Conservation (phyloP, 2,329 filamentous ascomycete genomes). For the Sporothrix brunneoviolacea region DNA sequence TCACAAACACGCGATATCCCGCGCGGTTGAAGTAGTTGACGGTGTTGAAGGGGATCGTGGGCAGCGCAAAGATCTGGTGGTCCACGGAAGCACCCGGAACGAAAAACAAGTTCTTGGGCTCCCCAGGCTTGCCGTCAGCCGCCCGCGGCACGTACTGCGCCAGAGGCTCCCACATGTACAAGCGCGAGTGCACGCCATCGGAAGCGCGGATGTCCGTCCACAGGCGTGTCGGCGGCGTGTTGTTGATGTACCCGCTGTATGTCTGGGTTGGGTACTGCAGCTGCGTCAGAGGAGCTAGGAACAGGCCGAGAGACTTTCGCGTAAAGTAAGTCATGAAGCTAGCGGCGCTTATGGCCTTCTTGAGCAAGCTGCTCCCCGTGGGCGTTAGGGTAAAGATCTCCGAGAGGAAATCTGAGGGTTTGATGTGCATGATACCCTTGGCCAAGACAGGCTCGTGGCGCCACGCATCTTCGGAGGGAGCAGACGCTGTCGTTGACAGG, state of each 20-base stretch:
- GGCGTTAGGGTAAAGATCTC: conserved; percentile 49
- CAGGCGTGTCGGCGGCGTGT: conserved; percentile 37
- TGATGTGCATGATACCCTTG: conserved; percentile 53
- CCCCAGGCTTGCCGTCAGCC: conserved; percentile 21
- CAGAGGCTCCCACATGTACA: conserved; percentile 53
- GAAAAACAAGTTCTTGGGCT: conserved; percentile 49
- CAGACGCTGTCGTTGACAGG: conserved; percentile 14
- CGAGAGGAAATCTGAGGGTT: conserved; percentile 45
- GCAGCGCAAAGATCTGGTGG: conserved; percentile 55
- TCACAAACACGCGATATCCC: conserved; percentile 54
- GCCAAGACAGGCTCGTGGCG: conserved; percentile 42
- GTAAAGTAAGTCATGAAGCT: conserved; percentile 52
- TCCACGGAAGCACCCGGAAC: conserved; percentile 57
- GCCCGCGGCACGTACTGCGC: conserved; percentile 31
- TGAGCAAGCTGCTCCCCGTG: conserved; percentile 39
- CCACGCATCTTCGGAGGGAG: conserved; percentile 33
- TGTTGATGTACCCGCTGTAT: conserved; percentile 47
- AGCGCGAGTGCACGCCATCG: conserved; percentile 45
- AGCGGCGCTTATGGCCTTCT: conserved; percentile 38
- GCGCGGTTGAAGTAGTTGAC: conserved; percentile 56
- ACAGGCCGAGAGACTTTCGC: conserved; percentile 43
- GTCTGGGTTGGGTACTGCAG: conserved; percentile 48
- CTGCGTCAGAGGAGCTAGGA: conserved; percentile 47
- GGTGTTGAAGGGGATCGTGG: conserved; percentile 56
- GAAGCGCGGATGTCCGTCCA: conserved; percentile 40